A percentile compares a stretch with the other conserved stretches of the same genome.
phyloP scores from a whole-genome alignment of 306 rosid species.

The Cicer yamashitae region DNA sequence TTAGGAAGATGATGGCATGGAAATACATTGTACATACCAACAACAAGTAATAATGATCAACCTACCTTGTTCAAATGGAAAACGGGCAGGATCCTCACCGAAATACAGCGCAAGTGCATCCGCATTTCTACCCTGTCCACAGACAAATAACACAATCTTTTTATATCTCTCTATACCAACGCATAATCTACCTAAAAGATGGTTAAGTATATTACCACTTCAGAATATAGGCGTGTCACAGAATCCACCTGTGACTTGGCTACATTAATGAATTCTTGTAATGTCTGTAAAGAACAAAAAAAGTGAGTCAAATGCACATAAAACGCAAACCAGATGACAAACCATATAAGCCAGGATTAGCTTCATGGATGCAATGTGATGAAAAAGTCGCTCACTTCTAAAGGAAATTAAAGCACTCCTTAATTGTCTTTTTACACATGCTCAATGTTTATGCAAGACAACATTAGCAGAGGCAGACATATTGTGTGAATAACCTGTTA shows the following conservation, averaged over 20 bases:
- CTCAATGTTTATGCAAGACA: conserved; percentile 10
- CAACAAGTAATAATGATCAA: conserved; percentile 37
- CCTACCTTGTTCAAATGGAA: conserved; percentile 94
- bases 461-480: background rate
- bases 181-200: conserved; percentile 36
- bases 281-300: conserved; percentile 58
- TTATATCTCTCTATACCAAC: conserved; percentile 32
- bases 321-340: conserved; percentile 27
- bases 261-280: conserved; percentile 72
- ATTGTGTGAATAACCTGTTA: background rate
- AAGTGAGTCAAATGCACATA: conserved; percentile 35
- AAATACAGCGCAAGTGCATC: conserved; percentile 89
- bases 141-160: conserved; percentile 43
- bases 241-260: conserved; percentile 87
- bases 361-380: conserved; percentile 29
- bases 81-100: conserved; percentile 92
- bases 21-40: conserved; percentile 18
- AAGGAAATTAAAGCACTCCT: conserved; percentile 12
- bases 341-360: conserved; percentile 20
- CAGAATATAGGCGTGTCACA: conserved; percentile 74
- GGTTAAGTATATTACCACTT: conserved; percentile 69
- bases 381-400: conserved; percentile 28
- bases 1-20: conserved; percentile 23
- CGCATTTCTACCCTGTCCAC: conserved; percentile 89
- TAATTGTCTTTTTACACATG: conserved; percentile 21